phyloP scores from a whole-genome alignment of 2,329 filamentous ascomycete species.

The Cladophialophora immunda region DNA sequence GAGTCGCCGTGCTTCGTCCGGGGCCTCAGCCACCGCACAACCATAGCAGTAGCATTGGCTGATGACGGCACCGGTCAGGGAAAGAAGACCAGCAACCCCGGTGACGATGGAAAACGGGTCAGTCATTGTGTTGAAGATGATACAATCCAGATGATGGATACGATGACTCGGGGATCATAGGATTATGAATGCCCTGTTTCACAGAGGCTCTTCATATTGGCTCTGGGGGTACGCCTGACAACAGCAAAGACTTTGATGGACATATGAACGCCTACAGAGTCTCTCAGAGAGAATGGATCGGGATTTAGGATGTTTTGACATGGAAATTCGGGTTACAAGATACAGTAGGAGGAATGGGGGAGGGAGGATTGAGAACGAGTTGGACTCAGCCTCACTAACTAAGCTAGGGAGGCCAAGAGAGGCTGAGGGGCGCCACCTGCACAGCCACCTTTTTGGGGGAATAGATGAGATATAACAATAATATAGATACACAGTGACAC shows the following conservation, averaged over 20 bases:
- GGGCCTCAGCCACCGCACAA: conserved; percentile 31
- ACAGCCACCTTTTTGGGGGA: neutral
- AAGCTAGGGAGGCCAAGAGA: neutral
- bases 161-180: neutral
- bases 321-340: neutral
- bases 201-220: neutral
- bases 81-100: conserved; percentile 41
- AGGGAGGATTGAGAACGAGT: neutral
- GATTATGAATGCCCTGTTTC: neutral
- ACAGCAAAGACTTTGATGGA: neutral
- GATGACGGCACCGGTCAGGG: conserved; percentile 27
- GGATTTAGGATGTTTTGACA: neutral
- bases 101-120: conserved; percentile 44
- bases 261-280: neutral
- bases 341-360: no score
- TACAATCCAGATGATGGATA: neutral
- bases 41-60: conserved; percentile 35
- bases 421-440: neutral
- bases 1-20: conserved; percentile 31
- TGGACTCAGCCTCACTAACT: neutral
- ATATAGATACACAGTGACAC: neutral
- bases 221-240: neutral
- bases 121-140: conserved; percentile 32
- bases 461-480: neutral
- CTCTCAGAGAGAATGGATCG: neutral